Evolutionary conservation across 2,329 filamentous ascomycete species (phyloP).

Genomic region (Thyridium curvatum): DNA sequence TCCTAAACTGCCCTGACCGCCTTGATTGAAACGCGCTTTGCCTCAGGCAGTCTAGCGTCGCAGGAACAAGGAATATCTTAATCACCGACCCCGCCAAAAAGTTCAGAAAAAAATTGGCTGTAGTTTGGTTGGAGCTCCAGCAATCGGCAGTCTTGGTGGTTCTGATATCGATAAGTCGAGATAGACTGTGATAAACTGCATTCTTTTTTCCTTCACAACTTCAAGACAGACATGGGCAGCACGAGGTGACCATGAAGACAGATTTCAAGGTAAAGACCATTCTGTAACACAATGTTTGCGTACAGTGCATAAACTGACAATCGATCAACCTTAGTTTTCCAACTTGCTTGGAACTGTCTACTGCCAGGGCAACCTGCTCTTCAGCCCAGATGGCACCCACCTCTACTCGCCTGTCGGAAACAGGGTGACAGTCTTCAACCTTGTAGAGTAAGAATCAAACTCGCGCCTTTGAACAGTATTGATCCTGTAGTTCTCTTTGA

Average conservation of each 20-base stretch:
- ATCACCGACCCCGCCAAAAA: conserved; percentile 17
- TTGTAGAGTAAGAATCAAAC: conserved; percentile 69
- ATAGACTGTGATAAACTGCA: too few species aligned
- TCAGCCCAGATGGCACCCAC: conserved; percentile 92
- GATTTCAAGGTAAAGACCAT: conserved; percentile 76
- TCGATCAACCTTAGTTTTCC: conserved; percentile 67
- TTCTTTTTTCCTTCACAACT: conserved; percentile 13
- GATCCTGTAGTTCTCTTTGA: too few species aligned
- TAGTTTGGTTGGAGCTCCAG: conserved; percentile 12
- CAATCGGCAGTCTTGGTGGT: neutral
- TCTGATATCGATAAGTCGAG: conserved; percentile 4
- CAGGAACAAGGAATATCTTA: conserved; percentile 14
- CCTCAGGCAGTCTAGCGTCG: neutral
- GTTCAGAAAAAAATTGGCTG: conserved; percentile 9
- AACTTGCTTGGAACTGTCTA: conserved; percentile 98
- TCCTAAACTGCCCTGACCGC: too few species aligned
- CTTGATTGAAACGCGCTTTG: too few species aligned
- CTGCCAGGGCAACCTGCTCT: conserved; percentile 94
- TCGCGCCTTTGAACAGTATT: too few species aligned
- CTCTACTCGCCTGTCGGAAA: conserved; percentile 96
- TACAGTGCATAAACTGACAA: conserved; percentile 3
- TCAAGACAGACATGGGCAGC: conserved; percentile 22
- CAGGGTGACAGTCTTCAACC: conserved; percentile 89
- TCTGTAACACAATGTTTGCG: neutral
- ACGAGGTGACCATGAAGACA: conserved; percentile 77